Evolutionary conservation across 2,329 filamentous ascomycete species (phyloP).

Genomic region (Neopestalotiopsis sp.): DNA sequence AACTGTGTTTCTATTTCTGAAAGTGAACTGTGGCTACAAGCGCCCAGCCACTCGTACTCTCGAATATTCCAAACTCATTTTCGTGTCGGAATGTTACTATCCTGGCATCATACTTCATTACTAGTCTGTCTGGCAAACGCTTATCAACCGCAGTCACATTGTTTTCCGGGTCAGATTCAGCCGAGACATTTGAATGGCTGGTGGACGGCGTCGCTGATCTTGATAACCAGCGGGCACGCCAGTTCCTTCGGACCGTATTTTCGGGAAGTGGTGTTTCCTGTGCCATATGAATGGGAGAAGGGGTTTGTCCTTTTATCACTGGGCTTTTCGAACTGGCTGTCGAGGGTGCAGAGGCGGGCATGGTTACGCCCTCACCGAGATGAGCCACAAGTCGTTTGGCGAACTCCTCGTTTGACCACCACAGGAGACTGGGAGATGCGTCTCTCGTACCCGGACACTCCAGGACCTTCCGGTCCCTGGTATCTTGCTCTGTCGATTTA

Average conservation of each 20-base stretch:
- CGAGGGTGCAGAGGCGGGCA: conserved; percentile 12
- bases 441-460: conserved; percentile 26
- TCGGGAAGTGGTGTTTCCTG: too few relatives aligned
- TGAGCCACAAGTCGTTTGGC: conserved; percentile 50
- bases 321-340: conserved; percentile 21
- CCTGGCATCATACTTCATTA: conserved; percentile 49
- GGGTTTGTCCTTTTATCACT: too few relatives aligned
- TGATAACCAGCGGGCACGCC: too few relatives aligned
- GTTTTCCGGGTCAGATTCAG: too few relatives aligned
- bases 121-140: conserved; percentile 26
- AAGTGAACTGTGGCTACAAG: conserved; percentile 50
- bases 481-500: conserved; percentile 34
- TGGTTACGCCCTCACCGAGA: conserved; percentile 33
- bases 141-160: background rate
- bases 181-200: too few relatives aligned
- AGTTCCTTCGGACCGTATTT: too few relatives aligned
- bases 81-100: conserved; percentile 57
- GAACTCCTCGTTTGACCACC: conserved; percentile 55
- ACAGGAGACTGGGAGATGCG: conserved; percentile 34
- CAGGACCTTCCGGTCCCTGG: conserved; percentile 49
- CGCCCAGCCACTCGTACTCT: conserved; percentile 55
- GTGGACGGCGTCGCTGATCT: too few relatives aligned
- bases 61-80: conserved; percentile 58
- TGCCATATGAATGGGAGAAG: too few relatives aligned
- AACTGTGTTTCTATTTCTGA: background rate